Conservation (phyloP, 768 basidiomycete species). For the Antrodiella citrinella region DNA sequence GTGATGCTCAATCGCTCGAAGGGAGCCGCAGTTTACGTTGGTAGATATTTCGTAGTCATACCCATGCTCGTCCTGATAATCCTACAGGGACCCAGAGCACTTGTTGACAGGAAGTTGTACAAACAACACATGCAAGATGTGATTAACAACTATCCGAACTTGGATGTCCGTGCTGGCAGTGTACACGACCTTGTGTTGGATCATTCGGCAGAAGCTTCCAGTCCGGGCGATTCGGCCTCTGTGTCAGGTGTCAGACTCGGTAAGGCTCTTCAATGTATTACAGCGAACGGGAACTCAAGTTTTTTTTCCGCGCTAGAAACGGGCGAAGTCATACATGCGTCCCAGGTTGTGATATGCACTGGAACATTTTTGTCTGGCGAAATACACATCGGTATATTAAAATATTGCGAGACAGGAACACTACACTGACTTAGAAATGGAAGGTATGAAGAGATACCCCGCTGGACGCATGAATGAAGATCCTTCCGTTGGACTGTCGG, state of each 20-base stretch:
- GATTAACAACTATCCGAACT: conserved; percentile 55
- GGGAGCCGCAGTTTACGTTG: conserved; percentile 84
- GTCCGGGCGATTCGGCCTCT: conserved; percentile 36
- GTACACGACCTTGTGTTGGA: conserved; percentile 76
- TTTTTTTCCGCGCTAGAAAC: conserved; percentile 58
- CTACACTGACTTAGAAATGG: no score
- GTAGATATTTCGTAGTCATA: conserved; percentile 15
- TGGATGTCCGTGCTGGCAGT: conserved; percentile 63
- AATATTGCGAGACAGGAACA: no score
- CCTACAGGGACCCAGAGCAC: conserved; percentile 77
- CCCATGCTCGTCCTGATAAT: not conserved
- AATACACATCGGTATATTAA: conserved; percentile 77
- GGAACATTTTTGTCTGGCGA: conserved; percentile 90
- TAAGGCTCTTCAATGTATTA: no score
- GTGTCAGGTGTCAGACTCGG: conserved; percentile 65
- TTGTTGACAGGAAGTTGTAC: conserved; percentile 82
- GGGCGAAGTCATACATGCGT: conserved; percentile 68
- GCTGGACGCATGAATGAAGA: conserved; percentile 71
- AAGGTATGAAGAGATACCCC: conserved; percentile 66
- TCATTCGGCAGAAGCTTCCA: conserved; percentile 24
- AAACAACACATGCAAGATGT: conserved; percentile 73
- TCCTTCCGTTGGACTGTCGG: conserved; percentile 68
- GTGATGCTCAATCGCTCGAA: conserved; percentile 79
- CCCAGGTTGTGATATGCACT: conserved; percentile 81
- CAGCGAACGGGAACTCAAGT: no score